Base-by-base conservation (phyloP, 495 filamentous ascomycete species). In the Pseudotulostoma volvatum region DNA sequence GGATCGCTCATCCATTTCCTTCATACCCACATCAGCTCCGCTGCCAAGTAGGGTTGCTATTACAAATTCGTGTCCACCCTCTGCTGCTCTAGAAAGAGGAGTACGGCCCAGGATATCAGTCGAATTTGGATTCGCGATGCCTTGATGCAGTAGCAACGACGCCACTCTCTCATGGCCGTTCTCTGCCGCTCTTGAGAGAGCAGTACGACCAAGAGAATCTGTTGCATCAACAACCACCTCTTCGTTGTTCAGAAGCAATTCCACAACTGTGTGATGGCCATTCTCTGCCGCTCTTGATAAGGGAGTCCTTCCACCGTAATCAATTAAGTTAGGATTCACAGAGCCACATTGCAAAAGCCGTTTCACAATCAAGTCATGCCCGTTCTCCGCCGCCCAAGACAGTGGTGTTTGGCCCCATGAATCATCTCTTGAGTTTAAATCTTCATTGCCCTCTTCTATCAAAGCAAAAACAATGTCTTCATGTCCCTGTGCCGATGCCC, bases 211-310 rank as follows among this genome's bases (percentile, higher is more conserved):
- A 13, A 36, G n/a, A 11, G n/a, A 15, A 23, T 50, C 44, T 1
- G 30, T n/a, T 3, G 44, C 43, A 37, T 37, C 35, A 5, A 23
- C 15, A 2, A 7, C 30, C 9, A 37, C 9, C 2, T 23, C 38
- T 30, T 39, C 37, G 17, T 16, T 31, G 7, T 21, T 37, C 11
- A 50, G 43, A 18, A 50, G 36, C 34, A 42, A 18, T 3, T 43
- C 43, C 1, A 35, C 37, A 9, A 50, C 39, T 2, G 36, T 21
- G 17, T 37, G 39, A 25, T 50, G 47, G 4, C 23, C 37, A 17
- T 36, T 43, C 14, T 44, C 33, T 15, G 46, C 9, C 7, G 50
- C 47, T 34, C 43, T 48, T 19, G 43, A 42, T n/a, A 50, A 38
- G 14, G 50, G 47, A 8, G 50, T 53, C 28, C 40, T 32, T 14